A percentile compares a stretch with the other conserved stretches of the same genome.
These are phyloP conservation scores for Plasmodium blacklocki DNA, from an alignment of 169 alveolate genomes.

Conservation along the genomic window DNA sequence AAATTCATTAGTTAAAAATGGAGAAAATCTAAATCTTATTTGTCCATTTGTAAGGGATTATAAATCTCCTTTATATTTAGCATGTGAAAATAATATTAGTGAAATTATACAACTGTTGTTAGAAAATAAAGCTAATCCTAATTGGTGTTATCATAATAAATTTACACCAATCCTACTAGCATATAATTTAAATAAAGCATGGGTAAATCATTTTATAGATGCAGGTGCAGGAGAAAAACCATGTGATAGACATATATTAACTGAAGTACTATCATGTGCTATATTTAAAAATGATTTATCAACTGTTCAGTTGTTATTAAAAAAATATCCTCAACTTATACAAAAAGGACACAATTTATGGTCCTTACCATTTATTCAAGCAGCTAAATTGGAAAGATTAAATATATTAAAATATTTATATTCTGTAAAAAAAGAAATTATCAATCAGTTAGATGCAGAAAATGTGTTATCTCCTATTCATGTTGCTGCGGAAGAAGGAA, in stretches of 20 bases:
- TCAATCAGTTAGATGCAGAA: conserved; percentile 66
- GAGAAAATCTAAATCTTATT: conserved; percentile 80
- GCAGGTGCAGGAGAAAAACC: conserved; percentile 90
- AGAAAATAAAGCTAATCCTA: conserved; percentile 90
- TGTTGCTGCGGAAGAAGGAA: conserved; percentile 89
- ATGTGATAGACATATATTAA: conserved; percentile 86
- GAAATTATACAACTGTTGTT: conserved; percentile 85
- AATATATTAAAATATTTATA: conserved; percentile 77
- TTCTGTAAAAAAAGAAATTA: conserved; percentile 70
- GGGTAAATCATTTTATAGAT: conserved; percentile 88
- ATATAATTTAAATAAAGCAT: conserved; percentile 84
- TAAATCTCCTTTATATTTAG: conserved; percentile 91
- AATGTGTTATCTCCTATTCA: conserved; percentile 83
- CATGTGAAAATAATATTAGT: conserved; percentile 87
- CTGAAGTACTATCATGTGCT: conserved; percentile 87
- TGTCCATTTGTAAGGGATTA: conserved; percentile 87
- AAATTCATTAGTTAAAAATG: conserved; percentile 84
- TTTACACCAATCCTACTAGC: conserved; percentile 89
- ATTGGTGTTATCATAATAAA: conserved; percentile 87
- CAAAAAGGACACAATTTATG: conserved; percentile 88
- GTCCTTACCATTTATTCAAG: conserved; percentile 90
- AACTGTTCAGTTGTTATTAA: conserved; percentile 82
- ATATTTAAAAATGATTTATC: conserved; percentile 84
- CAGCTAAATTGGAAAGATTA: conserved; percentile 79
- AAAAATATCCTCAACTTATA: conserved; percentile 87